Percentiles rank a stretch among this genome's conserved stretches.
Evolutionary conservation across 768 basidiomycete species (phyloP).

Genomic region (Naganishia antarctica): DNA sequence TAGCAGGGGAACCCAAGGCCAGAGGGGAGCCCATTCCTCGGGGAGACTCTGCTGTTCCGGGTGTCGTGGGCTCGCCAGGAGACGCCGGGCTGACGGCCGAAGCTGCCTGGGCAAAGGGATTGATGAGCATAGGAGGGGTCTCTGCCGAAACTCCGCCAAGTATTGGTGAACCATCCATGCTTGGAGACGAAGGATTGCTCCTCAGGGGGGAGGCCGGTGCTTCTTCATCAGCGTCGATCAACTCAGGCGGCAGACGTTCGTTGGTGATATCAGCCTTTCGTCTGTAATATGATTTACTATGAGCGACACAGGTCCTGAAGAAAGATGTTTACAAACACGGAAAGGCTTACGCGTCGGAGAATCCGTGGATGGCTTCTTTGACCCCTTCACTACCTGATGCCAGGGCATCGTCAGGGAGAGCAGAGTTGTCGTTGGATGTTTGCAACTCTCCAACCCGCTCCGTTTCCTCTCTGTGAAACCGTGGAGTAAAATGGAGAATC

Average conservation of each 20-base stretch:
- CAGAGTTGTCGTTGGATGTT: constrained; percentile 67
- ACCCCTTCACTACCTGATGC: constrained; percentile 89
- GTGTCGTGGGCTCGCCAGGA: neutral
- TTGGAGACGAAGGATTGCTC: constrained; percentile 42
- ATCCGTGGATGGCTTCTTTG: constrained; percentile 85
- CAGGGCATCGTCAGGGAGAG: constrained; percentile 73
- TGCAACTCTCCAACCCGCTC: constrained; percentile 97
- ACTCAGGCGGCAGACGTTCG: constrained; percentile 92
- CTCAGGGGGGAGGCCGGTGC: constrained; percentile 40
- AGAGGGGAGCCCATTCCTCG: constrained; percentile 21
- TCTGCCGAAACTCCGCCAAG: constrained; percentile 18
- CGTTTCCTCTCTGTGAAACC: constrained; percentile 92
- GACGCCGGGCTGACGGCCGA: constrained; percentile 10
- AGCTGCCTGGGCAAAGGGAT: constrained; percentile 7
- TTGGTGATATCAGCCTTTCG: constrained; percentile 98
- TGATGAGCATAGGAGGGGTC: constrained; percentile 27
- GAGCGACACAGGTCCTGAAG: neutral
- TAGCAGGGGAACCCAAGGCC: constrained; percentile 23
- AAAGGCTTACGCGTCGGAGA: constrained; percentile 89
- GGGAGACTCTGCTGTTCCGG: constrained; percentile 23
- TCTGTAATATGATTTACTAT: constrained; percentile 50
- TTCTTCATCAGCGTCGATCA: constrained; percentile 61
- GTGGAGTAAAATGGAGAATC: no score
- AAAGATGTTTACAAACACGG: no score
- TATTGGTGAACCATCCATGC: constrained; percentile 37